Base-by-base conservation (phyloP, 2,329 filamentous ascomycete genomes). In the Aureobasidium melanogenum region DNA sequence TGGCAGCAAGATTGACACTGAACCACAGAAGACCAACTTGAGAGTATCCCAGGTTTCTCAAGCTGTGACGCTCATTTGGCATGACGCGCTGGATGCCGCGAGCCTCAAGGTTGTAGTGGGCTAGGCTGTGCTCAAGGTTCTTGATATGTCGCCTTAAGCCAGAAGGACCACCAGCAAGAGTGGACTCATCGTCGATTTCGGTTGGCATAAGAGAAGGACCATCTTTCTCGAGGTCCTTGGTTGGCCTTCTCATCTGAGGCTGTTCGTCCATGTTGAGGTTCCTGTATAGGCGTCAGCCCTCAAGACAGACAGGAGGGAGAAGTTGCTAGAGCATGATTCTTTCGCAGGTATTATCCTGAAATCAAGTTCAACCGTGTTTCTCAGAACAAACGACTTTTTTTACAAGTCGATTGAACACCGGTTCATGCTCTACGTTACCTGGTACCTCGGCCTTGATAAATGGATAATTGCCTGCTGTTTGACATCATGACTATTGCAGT, bases 11-110 rank as follows among this genome's bases (percentile, higher is more conserved):
- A 66, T 87, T 86, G 69, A 85, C 80, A 10, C 80, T 83, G 63
- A 85, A 79, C 84, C 84, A 87, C 52, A 87, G 72, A 50, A 84
- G 70, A 19, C 78, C 79, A 24, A 82, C 78, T 69, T 85, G 82
- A 19, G 63, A 41, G 36, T 64, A 64, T 32, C 62, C 63, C 22
- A 60, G 15, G 36, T 62, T 63, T 30, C 75, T 74, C 55, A 82
- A 68, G 51, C 77, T 76, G 65, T 83, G 80, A 19, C 83, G 79
- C 66, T 85, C 81, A 57, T 80, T 70, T 0, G 77, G 73, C 56
- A 79, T 75, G 1, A 86, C 83, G 24, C 83, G 78, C 67, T 84
- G 77, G 51, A 86, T 85, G 9, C 84, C 84, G 48, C 84, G 79
- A 14, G 81, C 78, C 68, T 86, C 84, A 50, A 84, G 72, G 63